A percentile compares a stretch with the other conserved stretches of the same genome.
Evolutionary conservation across 2,329 filamentous ascomycete genomes (phyloP).

Genomic region (Sporothrix pallida): DNA sequence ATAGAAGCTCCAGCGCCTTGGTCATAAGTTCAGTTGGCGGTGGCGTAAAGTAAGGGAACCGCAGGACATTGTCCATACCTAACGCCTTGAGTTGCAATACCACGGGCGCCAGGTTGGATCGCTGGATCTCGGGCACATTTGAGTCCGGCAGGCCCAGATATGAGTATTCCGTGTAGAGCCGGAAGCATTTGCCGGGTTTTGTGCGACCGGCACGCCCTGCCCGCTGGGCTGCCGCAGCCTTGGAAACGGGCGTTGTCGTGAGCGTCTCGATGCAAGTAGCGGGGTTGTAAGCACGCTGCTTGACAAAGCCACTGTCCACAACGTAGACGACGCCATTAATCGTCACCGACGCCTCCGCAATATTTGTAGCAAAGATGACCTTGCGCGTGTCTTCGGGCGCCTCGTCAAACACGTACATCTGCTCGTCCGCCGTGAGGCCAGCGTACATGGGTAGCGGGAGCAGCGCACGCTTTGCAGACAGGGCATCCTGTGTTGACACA

Average conservation of each 20-base stretch:
- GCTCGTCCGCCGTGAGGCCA: constrained; percentile 85
- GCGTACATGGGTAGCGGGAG: constrained; percentile 84
- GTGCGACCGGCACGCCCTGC: constrained; percentile 90
- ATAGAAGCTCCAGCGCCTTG: constrained; percentile 86
- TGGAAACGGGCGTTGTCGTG: constrained; percentile 80
- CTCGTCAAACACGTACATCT: constrained; percentile 93
- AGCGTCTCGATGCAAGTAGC: constrained; percentile 85
- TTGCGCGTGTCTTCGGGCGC: constrained; percentile 83
- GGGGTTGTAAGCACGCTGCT: constrained; percentile 84
- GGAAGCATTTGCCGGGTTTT: constrained; percentile 89
- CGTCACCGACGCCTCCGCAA: constrained; percentile 94
- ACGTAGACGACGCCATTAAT: constrained; percentile 93
- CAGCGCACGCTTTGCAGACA: constrained; percentile 58
- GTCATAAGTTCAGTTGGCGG: constrained; percentile 85
- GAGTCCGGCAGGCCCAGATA: constrained; percentile 69
- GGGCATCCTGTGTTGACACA: constrained; percentile 60
- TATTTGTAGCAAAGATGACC: constrained; percentile 92
- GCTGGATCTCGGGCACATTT: constrained; percentile 88
- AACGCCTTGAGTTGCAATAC: constrained; percentile 92
- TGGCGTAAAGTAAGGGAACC: constrained; percentile 86
- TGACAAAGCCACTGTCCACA: constrained; percentile 88
- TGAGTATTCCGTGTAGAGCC: constrained; percentile 81
- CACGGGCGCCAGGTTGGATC: constrained; percentile 86
- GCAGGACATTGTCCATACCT: constrained; percentile 90
- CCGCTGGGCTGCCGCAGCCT: constrained; percentile 90